phyloP scores from a whole-genome alignment of 1,284 basidiomycete species.

The Vanrija humicola region DNA sequence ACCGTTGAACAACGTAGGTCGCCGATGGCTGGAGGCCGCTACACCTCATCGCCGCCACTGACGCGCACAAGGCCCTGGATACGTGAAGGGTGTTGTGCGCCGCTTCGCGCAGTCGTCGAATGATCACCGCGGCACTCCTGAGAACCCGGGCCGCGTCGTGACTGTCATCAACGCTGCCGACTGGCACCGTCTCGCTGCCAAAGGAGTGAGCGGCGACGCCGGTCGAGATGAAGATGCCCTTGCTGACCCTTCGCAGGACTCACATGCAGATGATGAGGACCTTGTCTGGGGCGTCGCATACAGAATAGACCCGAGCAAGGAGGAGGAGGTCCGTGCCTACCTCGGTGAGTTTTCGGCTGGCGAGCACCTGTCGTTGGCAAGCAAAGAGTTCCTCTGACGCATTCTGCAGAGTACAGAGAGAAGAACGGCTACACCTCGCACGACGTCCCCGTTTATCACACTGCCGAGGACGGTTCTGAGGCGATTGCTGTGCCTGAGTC shows the following conservation, averaged over 20 bases:
- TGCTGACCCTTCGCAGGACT: too few relatives aligned
- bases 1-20: too few relatives aligned
- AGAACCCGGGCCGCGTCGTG: constrained; percentile 40
- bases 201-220: constrained; percentile 20
- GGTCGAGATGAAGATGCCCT: too few relatives aligned
- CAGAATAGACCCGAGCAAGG: constrained; percentile 35
- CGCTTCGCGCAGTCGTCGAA: constrained; percentile 43
- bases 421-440: constrained; percentile 44
- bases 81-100: constrained; percentile 42
- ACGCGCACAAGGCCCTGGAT: constrained; percentile 16
- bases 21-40: neutral
- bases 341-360: constrained; percentile 39
- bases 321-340: constrained; percentile 36
- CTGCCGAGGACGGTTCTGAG: constrained; percentile 8
- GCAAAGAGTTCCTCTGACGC: too few relatives aligned
- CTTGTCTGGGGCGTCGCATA: constrained; percentile 44
- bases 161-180: constrained; percentile 40
- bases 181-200: constrained; percentile 32
- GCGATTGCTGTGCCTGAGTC: constrained; percentile 26
- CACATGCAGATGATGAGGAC: constrained; percentile 22
- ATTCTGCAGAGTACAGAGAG: constrained; percentile 30
- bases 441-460: constrained; percentile 29
- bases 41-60: neutral
- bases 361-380: too few relatives aligned
- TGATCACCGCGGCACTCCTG: constrained; percentile 41